phyloP scores from a whole-genome alignment of 208 protist genomes.

The Leishmania major region DNA sequence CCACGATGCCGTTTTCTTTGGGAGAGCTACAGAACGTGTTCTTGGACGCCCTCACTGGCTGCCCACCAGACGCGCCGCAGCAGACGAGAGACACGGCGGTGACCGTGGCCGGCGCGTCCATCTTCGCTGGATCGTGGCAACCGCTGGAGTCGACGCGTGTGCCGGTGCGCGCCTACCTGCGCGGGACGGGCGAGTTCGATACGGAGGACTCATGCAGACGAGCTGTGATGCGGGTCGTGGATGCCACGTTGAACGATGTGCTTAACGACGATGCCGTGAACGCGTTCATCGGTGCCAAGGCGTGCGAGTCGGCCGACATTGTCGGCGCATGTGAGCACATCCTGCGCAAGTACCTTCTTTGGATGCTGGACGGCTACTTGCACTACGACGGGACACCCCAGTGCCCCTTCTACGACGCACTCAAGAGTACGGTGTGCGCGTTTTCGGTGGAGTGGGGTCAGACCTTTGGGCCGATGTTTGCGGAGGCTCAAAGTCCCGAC shows the following conservation, averaged over 20 bases:
- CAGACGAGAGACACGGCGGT: slow-evolving; percentile 21
- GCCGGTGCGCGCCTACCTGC: slow-evolving; percentile 28
- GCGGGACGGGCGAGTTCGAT: slow-evolving; percentile 14
- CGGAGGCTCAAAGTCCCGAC: not conserved
- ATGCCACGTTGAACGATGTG: slow-evolving; percentile 13
- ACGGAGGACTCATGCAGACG: slow-evolving; percentile 14
- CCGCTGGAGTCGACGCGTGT: slow-evolving; percentile 25
- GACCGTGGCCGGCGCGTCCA: slow-evolving; percentile 14
- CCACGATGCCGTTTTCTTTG: slow-evolving; percentile 16
- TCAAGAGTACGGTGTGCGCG: slow-evolving; percentile 17
- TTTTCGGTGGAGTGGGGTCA: slow-evolving; percentile 25
- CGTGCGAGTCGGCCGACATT: slow-evolving; percentile 11
- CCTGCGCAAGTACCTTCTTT: slow-evolving; percentile 16
- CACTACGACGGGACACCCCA: slow-evolving; percentile 26
- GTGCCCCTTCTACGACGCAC: slow-evolving; percentile 24
- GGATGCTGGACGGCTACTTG: slow-evolving; percentile 25
- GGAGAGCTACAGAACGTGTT: slow-evolving; percentile 12
- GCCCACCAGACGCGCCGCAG: not conserved
- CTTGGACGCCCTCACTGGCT: slow-evolving; percentile 18
- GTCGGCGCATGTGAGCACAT: slow-evolving; percentile 1
- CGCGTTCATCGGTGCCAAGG: slow-evolving; percentile 15
- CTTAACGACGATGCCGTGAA: slow-evolving; percentile 16
- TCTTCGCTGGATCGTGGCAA: slow-evolving; percentile 31
- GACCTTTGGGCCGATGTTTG: not conserved
- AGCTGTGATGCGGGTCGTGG: slow-evolving; percentile 1